Conservation (phyloP, 129 eudicot genomes). For the Kitagawia praeruptora region DNA sequence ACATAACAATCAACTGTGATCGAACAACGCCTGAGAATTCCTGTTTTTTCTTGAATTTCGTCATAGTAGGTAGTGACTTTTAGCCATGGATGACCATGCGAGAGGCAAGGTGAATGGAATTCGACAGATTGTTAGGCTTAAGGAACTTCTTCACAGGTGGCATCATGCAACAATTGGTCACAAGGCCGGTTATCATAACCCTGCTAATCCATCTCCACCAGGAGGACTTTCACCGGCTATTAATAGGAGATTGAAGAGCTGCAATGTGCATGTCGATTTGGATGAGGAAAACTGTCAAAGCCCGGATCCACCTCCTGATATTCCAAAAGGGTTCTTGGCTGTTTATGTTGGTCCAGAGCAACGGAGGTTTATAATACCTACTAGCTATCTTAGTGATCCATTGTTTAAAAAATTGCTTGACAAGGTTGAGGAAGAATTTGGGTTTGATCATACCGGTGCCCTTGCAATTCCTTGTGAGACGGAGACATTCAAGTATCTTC, state of each 20-base stretch:
- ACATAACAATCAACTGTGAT: neutral
- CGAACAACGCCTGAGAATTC: neutral
- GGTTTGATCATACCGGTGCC: constrained; percentile 1
- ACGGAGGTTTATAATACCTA: constrained; percentile 1
- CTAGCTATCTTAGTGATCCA: constrained; percentile 2
- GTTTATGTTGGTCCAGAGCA: constrained; percentile 4
- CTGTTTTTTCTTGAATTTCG: neutral
- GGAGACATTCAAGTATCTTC: neutral
- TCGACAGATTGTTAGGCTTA: constrained; percentile 3
- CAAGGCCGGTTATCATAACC: neutral
- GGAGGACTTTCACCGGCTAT: neutral
- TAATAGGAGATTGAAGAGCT: neutral
- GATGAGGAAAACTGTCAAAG: constrained; percentile 6
- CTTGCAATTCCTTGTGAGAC: neutral
- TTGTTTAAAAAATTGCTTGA: neutral
- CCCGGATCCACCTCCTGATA: constrained; percentile 5
- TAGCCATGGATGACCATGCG: constrained; percentile 1
- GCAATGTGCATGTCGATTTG: constrained; percentile 7
- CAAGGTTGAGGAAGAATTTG: constrained; percentile 4
- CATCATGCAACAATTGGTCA: constrained; percentile 1
- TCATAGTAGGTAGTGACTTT: neutral
- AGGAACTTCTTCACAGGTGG: constrained; percentile 3
- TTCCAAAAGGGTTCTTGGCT: constrained; percentile 2
- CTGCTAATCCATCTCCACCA: neutral
- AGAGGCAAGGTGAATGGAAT: neutral